Percentiles rank a stretch among this genome's conserved stretches.
Conservation (phyloP, 2,329 filamentous ascomycete species). For the Penicillium sp. region DNA sequence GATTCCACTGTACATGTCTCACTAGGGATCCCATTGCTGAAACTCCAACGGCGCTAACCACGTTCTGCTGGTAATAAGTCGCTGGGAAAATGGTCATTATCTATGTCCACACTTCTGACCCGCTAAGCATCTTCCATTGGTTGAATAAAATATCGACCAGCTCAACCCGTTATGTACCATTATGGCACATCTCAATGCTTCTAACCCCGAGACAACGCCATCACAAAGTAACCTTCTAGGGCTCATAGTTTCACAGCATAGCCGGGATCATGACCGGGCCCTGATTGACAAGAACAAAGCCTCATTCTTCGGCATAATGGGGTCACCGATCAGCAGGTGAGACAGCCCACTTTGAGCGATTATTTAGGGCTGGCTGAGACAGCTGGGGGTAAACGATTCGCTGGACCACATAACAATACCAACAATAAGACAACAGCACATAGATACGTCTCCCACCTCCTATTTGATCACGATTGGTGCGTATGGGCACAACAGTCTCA, state of each 20-base stretch:
- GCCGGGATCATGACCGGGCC: neutral
- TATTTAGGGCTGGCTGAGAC: neutral
- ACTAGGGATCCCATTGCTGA: neutral
- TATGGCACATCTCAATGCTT: neutral
- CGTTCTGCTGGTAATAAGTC: neutral
- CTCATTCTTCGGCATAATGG: neutral
- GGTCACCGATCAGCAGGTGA: constrained; percentile 7
- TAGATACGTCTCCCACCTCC: neutral
- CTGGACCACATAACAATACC: too few species aligned
- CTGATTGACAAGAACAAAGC: neutral
- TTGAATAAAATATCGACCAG: neutral
- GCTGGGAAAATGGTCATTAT: neutral
- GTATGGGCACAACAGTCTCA: neutral
- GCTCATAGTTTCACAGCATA: neutral
- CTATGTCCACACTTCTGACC: neutral
- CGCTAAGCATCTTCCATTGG: neutral
- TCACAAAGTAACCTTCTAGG: neutral
- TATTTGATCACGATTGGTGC: neutral
- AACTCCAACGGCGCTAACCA: neutral
- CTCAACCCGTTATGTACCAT: too few species aligned
- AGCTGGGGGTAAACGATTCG: neutral
- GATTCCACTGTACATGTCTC: too few species aligned
- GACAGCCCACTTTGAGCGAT: constrained; percentile 5
- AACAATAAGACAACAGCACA: too few species aligned
- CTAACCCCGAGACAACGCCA: neutral